Percentiles rank a stretch among this genome's conserved stretches.
phyloP scores from a whole-genome alignment of 2,329 filamentous ascomycete species.

The Thielaviopsis musarum region DNA sequence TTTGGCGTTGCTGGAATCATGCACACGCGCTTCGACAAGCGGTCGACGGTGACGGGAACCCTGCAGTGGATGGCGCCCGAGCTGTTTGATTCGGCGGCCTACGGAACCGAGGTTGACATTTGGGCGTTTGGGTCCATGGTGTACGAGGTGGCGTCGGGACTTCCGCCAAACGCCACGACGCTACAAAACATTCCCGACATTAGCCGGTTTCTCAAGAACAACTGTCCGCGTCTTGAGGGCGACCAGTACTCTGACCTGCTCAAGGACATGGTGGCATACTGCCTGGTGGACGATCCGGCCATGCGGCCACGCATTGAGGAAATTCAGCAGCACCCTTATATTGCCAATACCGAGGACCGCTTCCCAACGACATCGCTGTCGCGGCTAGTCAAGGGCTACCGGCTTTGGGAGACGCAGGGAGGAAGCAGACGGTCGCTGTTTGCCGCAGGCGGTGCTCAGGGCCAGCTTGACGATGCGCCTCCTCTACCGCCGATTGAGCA shows the following conservation, averaged over 20 bases:
- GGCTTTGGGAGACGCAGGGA: slow-evolving; percentile 50
- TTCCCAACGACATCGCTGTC: slow-evolving; percentile 45
- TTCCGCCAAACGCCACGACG: slow-evolving; percentile 37
- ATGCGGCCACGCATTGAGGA: slow-evolving; percentile 40
- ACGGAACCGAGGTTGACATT: slow-evolving; percentile 43
- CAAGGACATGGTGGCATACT: slow-evolving; percentile 42
- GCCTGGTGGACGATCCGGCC: slow-evolving; percentile 38
- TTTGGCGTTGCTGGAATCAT: slow-evolving; percentile 50
- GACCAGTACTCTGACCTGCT: slow-evolving; percentile 40
- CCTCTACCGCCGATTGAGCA: slow-evolving; percentile 28
- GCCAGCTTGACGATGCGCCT: slow-evolving; percentile 18
- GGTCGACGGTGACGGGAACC: slow-evolving; percentile 50
- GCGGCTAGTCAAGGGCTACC: slow-evolving; percentile 48
- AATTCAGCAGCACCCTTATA: slow-evolving; percentile 47
- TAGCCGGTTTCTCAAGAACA: slow-evolving; percentile 26
- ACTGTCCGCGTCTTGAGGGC: slow-evolving; percentile 39
- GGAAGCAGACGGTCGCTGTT: slow-evolving; percentile 45
- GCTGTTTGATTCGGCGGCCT: slow-evolving; percentile 34
- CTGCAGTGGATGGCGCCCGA: slow-evolving; percentile 55
- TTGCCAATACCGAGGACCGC: slow-evolving; percentile 36
- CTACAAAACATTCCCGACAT: slow-evolving; percentile 27
- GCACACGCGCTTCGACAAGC: slow-evolving; percentile 43
- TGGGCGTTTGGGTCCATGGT: slow-evolving; percentile 55
- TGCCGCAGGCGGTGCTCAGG: slow-evolving; percentile 33
- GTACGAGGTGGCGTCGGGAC: slow-evolving; percentile 49